Percentiles rank a stretch among this genome's conserved stretches.
Conservation (phyloP, 345 rosid genomes). For the Eucalyptus brandiana region DNA sequence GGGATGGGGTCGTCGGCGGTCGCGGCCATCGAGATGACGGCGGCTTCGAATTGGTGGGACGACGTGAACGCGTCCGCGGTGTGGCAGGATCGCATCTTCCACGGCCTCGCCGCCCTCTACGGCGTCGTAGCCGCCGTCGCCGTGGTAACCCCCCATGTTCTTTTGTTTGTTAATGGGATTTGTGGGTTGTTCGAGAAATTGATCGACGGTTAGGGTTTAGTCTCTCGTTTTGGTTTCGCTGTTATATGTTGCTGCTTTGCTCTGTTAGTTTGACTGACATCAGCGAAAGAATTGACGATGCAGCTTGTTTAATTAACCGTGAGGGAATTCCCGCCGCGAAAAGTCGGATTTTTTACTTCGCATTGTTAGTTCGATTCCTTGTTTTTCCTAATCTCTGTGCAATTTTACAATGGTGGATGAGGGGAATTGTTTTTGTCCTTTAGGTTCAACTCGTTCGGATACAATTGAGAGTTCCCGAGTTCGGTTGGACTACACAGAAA, state of each 20-base stretch:
- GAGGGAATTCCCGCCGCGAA: not conserved
- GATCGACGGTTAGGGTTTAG: not conserved
- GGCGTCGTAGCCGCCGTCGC: slow-evolving; percentile 65
- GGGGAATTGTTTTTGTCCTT: not conserved
- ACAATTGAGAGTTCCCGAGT: slow-evolving; percentile 87
- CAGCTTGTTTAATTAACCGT: not conserved
- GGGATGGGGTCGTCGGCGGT: slow-evolving; percentile 12
- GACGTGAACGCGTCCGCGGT: slow-evolving; percentile 43
- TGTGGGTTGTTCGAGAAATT: not conserved
- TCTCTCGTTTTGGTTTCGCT: not conserved
- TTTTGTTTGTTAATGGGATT: not conserved
- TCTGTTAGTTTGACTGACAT: not conserved
- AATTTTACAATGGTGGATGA: not conserved
- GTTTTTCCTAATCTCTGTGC: not conserved
- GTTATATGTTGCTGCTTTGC: not conserved
- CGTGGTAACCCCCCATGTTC: slow-evolving; percentile 14
- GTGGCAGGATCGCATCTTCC: slow-evolving; percentile 90
- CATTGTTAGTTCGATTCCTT: not conserved
- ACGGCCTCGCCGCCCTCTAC: slow-evolving; percentile 52
- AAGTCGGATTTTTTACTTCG: not conserved
- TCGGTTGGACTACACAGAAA: slow-evolving; percentile 96
- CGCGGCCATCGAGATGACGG: slow-evolving; percentile 24
- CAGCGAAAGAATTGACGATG: not conserved
- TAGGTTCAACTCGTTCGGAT: slow-evolving; percentile 85
- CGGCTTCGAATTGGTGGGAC: slow-evolving; percentile 66